Conservation (phyloP, 2,329 filamentous ascomycete species). For the Nigrospora sphaerica region DNA sequence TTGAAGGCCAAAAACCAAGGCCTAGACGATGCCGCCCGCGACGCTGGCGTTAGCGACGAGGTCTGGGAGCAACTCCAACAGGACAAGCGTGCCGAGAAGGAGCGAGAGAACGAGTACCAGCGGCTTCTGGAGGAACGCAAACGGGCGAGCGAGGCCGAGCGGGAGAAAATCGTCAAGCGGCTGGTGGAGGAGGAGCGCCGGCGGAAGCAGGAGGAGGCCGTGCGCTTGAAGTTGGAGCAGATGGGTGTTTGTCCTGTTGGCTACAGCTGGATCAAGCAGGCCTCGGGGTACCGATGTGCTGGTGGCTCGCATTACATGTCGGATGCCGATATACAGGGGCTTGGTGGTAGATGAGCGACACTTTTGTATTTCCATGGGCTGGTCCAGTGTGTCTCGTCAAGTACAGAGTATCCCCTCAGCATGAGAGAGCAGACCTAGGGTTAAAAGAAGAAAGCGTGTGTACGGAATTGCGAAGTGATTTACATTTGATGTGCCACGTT, state of each 20-base stretch:
- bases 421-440: too few relatives aligned
- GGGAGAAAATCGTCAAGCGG: conserved; percentile 27
- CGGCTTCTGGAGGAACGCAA: conserved; percentile 22
- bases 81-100: conserved; percentile 34
- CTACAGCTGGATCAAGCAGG: conserved; percentile 54
- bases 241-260: conserved; percentile 52
- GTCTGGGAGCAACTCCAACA: conserved; percentile 54
- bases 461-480: too few relatives aligned
- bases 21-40: conserved; percentile 26
- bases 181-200: conserved; percentile 30
- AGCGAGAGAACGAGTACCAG: conserved; percentile 28
- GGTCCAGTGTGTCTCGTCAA: too few relatives aligned
- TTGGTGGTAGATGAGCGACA: too few relatives aligned
- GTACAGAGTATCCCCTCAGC: too few relatives aligned
- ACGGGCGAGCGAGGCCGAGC: conserved; percentile 15
- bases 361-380: too few relatives aligned
- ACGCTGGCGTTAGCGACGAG: conserved; percentile 50
- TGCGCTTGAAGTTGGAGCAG: conserved; percentile 37
- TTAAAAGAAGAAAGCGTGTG: too few relatives aligned
- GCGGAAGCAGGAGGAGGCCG: conserved; percentile 28
- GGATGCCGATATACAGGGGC: conserved; percentile 16
- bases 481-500: too few relatives aligned
- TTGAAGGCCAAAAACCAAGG: neutral
- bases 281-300: conserved; percentile 52
- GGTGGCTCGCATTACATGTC: conserved; percentile 51